phyloP scores from a whole-genome alignment of 2,329 filamentous ascomycete genomes.

The Colletotrichum salicis region DNA sequence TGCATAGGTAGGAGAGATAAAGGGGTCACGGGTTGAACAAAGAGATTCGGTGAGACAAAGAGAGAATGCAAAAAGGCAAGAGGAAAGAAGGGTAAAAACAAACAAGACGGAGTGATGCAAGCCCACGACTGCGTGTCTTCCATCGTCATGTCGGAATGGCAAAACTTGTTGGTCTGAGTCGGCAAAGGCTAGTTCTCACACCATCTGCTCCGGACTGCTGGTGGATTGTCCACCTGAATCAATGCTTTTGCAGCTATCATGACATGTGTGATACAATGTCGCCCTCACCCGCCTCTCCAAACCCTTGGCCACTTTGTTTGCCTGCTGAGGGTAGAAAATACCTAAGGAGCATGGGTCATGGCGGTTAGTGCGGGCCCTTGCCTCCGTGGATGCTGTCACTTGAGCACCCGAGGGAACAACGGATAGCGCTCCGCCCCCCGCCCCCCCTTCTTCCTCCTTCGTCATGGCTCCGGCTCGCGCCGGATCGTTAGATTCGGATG shows the following conservation, averaged over 20 bases:
- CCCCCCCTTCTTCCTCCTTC: not conserved
- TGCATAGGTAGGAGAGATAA: not conserved
- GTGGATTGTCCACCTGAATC: not conserved
- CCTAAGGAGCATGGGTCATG: not conserved
- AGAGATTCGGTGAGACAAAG: not conserved
- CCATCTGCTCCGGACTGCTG: not conserved
- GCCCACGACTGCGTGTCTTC: not conserved
- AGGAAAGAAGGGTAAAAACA: not conserved
- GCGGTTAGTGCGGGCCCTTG: not conserved
- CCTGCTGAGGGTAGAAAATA: not conserved
- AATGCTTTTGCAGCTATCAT: not conserved
- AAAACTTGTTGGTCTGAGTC: not conserved
- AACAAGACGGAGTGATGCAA: not conserved
- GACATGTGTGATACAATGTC: not conserved
- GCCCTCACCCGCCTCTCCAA: not conserved
- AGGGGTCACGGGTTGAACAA: not conserved
- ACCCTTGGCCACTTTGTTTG: not conserved
- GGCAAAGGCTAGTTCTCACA: not conserved
- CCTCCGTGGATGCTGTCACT: not conserved
- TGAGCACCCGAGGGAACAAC: not conserved
- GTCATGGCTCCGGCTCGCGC: conserved; percentile 25
- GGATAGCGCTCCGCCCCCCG: not conserved
- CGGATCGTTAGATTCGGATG: conserved; percentile 18
- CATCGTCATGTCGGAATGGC: not conserved
- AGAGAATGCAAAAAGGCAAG: not conserved